Base-by-base conservation (phyloP, 257 asterid species). In the Fraxinus pennsylvanica region DNA sequence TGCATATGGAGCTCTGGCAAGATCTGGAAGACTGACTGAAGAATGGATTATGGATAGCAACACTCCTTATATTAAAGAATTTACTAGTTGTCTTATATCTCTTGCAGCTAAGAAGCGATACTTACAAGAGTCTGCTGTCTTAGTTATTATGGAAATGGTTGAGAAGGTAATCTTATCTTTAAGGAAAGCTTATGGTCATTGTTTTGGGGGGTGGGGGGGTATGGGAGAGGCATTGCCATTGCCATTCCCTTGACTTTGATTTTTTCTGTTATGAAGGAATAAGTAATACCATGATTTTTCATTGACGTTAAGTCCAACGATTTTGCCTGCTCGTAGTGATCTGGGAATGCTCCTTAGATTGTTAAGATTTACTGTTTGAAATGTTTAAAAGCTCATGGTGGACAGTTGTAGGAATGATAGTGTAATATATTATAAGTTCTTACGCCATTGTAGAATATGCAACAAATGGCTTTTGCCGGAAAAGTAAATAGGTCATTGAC, bases 1-100 rank as follows among this genome's bases (percentile, higher is more conserved):
- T 91, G 94, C 98, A 74, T 96, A 96, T 82, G 98, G 97, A 79
- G 96, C 99, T 80, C 85, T 93, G 80, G 96, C 96, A 72, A 85
- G 98, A 88, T 96, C 98, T 30, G 99, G 98, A 82, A 91, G 89
- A 82, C 87, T 96, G 29, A 81, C 89, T 36, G 87, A 85, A 80
- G 99, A 91, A 84, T 87, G 90, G 93, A 83, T 27, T 38, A 78
- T 81, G 12, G 84, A 86, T 84, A 84, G 83, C 35, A 78, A 88
- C 74, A 82, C 97, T 74, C 83, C 85, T 32, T 84, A 80, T 29
- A 74, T 96, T 82, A 91, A 87, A 84, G 95, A 93, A 81, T 91
- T 91, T 83, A 85, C 88, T 12, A 80, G 84, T 73, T 82, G 88
- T 87, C 81, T 96, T 78, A 85, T 92, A 73, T 85, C 88, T 6